Conservation (phyloP, 176 grass and related monocot genomes). For the Paspalum vaginatum region DNA sequence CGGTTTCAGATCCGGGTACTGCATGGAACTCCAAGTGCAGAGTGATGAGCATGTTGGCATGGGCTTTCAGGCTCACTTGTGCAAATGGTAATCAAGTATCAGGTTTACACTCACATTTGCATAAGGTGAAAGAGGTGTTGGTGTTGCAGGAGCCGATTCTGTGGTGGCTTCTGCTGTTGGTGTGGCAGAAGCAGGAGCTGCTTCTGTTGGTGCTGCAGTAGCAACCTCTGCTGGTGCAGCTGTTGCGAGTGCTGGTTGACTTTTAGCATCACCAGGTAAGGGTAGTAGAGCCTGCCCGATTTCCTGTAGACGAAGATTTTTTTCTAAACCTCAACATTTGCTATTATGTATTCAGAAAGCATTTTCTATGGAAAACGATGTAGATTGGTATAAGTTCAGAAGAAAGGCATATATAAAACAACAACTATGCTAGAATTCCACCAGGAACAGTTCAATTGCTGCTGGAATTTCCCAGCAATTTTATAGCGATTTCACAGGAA, state of each 20-base stretch:
- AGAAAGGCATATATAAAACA: not conserved
- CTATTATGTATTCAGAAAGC: not conserved
- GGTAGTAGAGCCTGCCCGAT: slow-evolving; percentile 89
- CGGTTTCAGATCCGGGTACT: slow-evolving; percentile 94
- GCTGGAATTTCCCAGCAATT: not conserved
- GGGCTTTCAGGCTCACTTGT: slow-evolving; percentile 6
- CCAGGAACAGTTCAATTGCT: not conserved
- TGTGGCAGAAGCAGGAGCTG: slow-evolving; percentile 14
- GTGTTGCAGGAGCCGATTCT: slow-evolving; percentile 37
- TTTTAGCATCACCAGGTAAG: slow-evolving; percentile 52
- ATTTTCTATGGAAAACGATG: not conserved
- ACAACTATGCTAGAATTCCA: not conserved
- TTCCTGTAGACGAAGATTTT: slow-evolving; percentile 54
- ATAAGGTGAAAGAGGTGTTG: slow-evolving; percentile 79
- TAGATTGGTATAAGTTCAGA: not conserved
- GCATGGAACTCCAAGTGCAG: slow-evolving; percentile 33
- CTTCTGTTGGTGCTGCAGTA: not conserved
- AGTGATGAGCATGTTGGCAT: slow-evolving; percentile 36
- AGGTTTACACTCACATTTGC: slow-evolving; percentile 60
- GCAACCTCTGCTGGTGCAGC: slow-evolving; percentile 17
- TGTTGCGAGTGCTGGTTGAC: slow-evolving; percentile 48
- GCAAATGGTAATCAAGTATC: slow-evolving; percentile 3
- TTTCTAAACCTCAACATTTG: not conserved
- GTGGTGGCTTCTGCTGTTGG: slow-evolving; percentile 35
- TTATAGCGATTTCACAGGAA: not conserved